A percentile compares a stretch with the other conserved stretches of the same genome.
Conservation (phyloP, 106 monocot species). For the Ottelia alismoides region DNA sequence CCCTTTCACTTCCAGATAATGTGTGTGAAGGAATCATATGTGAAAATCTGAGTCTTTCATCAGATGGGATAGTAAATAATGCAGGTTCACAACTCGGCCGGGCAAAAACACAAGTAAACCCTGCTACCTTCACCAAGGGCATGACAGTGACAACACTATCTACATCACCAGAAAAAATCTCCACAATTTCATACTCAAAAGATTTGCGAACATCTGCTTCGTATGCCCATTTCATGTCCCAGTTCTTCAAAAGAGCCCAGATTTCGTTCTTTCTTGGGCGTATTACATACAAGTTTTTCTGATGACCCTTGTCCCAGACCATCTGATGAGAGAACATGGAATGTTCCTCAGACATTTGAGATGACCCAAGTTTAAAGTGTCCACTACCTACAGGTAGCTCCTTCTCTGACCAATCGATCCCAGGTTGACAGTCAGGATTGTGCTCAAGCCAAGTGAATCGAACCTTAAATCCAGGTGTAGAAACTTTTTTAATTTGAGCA, state of each 20-base stretch:
- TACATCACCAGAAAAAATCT: constrained; percentile 39
- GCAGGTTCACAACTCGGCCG: neutral
- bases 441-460: constrained; percentile 51
- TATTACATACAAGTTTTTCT: constrained; percentile 31
- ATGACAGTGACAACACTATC: constrained; percentile 16
- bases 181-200: constrained; percentile 66
- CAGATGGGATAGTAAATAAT: constrained; percentile 9
- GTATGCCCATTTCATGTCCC: constrained; percentile 39
- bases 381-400: constrained; percentile 47
- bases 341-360: constrained; percentile 9
- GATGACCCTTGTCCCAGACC: constrained; percentile 25
- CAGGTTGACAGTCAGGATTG: constrained; percentile 16
- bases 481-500: constrained; percentile 33
- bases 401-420: constrained; percentile 21
- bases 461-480: constrained; percentile 29
- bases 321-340: constrained; percentile 53
- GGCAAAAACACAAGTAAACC: constrained; percentile 11
- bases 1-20: constrained; percentile 1
- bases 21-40: constrained; percentile 2
- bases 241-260: constrained; percentile 64
- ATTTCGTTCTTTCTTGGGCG: constrained; percentile 52
- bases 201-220: constrained; percentile 22
- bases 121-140: constrained; percentile 31
- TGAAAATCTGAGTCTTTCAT: constrained; percentile 27
- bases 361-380: constrained; percentile 29